Evolutionary conservation across 78 protist species (phyloP).

Genomic region (Monosiga brevicollis): DNA sequence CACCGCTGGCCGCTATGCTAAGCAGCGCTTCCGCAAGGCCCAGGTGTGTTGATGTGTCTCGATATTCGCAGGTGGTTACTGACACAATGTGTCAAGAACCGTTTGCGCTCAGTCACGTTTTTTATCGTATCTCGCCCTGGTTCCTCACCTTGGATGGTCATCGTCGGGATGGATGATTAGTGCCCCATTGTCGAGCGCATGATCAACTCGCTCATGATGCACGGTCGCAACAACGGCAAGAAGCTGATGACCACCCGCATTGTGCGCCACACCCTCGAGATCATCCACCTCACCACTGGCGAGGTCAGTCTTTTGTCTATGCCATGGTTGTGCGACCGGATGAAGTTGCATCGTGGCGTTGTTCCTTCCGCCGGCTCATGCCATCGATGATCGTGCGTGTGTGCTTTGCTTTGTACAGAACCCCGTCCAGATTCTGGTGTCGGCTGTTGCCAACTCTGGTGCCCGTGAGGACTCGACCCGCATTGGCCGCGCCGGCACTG

Average conservation of each 20-base stretch:
- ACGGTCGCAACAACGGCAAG: constrained; percentile 99
- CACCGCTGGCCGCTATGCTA: constrained; percentile 96
- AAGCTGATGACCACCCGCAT: constrained; percentile 97
- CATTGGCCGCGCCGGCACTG: constrained; percentile 98
- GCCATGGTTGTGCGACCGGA: neutral
- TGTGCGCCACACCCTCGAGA: constrained; percentile 97
- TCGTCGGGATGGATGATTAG: too few relatives aligned
- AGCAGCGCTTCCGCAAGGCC: constrained; percentile 97
- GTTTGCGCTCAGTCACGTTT: too few relatives aligned
- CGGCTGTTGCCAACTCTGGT: constrained; percentile 92
- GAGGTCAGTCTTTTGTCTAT: constrained; percentile 40
- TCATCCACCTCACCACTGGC: constrained; percentile 96
- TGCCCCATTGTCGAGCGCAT: constrained; percentile 99
- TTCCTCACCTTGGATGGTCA: too few relatives aligned
- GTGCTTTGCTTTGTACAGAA: neutral
- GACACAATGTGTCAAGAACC: too few relatives aligned
- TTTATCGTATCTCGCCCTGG: too few relatives aligned
- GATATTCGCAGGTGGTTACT: too few relatives aligned
- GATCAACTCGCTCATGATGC: constrained; percentile 88
- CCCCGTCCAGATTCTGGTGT: constrained; percentile 53
- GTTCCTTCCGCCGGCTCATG: too few relatives aligned
- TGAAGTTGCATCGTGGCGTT: too few relatives aligned
- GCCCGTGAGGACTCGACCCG: constrained; percentile 99
- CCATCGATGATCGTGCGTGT: neutral
- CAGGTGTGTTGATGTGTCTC: constrained; percentile 10